These are phyloP conservation scores for Colletotrichum godetiae DNA, from an alignment of 2,329 filamentous ascomycete species.

Conservation along the genomic window DNA sequence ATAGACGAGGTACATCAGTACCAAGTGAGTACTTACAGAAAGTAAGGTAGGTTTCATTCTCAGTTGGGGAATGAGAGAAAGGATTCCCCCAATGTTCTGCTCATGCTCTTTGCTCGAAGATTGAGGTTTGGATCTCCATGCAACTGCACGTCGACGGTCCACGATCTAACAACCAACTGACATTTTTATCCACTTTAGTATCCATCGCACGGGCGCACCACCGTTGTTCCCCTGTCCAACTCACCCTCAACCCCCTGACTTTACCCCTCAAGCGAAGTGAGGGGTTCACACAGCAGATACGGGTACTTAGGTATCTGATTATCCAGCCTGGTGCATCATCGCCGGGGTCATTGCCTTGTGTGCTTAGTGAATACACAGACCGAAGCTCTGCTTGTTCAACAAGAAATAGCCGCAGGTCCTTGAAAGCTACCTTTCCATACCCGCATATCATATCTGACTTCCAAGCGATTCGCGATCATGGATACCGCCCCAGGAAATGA, in stretches of 20 bases:
- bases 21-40: background rate
- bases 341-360: background rate
- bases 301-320: background rate
- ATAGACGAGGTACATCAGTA: too few species aligned
- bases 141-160: background rate
- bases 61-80: background rate
- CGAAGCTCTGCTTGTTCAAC: background rate
- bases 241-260: background rate
- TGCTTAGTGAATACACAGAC: background rate
- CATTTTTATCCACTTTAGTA: background rate
- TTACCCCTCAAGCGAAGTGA: background rate
- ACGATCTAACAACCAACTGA: background rate
- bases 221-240: background rate
- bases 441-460: background rate
- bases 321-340: background rate
- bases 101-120: background rate
- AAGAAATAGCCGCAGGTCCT: background rate
- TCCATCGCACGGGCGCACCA: background rate
- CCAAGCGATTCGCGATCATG: background rate
- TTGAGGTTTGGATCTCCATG: background rate
- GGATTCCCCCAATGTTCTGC: background rate
- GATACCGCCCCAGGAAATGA: background rate
- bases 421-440: too few species aligned
- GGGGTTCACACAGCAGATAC: background rate
- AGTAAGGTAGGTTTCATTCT: background rate